phyloP scores from a whole-genome alignment of 2,329 filamentous ascomycete species.

The Clathrospora elynae region DNA sequence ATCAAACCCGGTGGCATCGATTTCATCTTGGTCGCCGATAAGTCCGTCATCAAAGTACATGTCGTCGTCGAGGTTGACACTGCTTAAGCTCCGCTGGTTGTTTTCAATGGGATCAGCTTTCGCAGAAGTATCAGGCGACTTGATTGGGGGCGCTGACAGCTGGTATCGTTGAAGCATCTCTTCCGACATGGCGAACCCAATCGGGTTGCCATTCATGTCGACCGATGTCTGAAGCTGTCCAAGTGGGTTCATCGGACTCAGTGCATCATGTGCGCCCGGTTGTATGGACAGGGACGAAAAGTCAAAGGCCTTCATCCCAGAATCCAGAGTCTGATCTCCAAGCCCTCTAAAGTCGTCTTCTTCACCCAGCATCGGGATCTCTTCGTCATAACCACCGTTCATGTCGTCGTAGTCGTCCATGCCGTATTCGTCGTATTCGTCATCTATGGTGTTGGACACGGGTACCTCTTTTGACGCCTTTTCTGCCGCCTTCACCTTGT shows the following conservation, averaged over 20 bases:
- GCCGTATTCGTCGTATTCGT: conserved; percentile 48
- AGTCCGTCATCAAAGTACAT: conserved; percentile 72
- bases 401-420: conserved; percentile 55
- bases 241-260: conserved; percentile 28
- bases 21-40: conserved; percentile 57
- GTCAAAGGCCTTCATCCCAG: conserved; percentile 40
- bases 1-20: conserved; percentile 66
- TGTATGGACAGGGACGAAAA: conserved; percentile 41
- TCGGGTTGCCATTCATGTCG: conserved; percentile 39
- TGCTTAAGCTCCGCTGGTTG: conserved; percentile 12
- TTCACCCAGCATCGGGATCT: conserved; percentile 62
- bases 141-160: conserved; percentile 11
- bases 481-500: conserved; percentile 68
- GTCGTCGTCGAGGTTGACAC: conserved; percentile 55
- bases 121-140: conserved; percentile 15
- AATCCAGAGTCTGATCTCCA: conserved; percentile 34
- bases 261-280: conserved; percentile 11
- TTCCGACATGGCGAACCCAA: conserved; percentile 43
- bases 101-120: conserved; percentile 9
- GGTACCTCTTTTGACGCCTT: conserved; percentile 55
- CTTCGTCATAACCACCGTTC: conserved; percentile 67
- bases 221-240: conserved; percentile 35
- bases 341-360: conserved; percentile 40
- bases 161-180: conserved; percentile 30
- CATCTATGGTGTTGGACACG: conserved; percentile 43